phyloP scores from a whole-genome alignment of 2,329 filamentous ascomycete species.

The Colletotrichum echinochloae region DNA sequence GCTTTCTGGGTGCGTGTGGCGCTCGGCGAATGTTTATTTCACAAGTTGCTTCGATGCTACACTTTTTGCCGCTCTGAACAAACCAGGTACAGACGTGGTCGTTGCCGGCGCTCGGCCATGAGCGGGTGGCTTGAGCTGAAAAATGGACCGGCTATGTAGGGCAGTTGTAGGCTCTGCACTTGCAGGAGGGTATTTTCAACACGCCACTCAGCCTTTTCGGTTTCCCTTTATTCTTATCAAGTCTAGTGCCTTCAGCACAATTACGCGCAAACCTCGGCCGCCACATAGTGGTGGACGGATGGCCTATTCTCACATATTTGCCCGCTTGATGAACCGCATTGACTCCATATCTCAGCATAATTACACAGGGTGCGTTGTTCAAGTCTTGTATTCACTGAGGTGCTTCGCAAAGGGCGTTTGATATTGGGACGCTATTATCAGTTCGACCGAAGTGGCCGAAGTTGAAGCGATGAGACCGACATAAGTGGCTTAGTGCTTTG shows the following conservation, averaged over 20 bases:
- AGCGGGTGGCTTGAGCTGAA: conserved; percentile 7
- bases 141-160: background rate
- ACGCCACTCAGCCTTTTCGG: background rate
- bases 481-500: conserved; percentile 5
- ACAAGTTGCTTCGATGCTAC: background rate
- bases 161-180: background rate
- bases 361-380: background rate
- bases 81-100: background rate
- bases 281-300: background rate
- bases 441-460: conserved; percentile 38
- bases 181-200: background rate
- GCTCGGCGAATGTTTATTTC: background rate
- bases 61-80: background rate
- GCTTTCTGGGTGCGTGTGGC: background rate
- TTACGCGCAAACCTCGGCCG: background rate
- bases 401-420: background rate
- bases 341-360: background rate
- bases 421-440: conserved; percentile 1
- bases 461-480: conserved; percentile 31
- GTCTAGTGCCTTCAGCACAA: background rate
- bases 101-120: conserved; percentile 13
- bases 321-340: background rate
- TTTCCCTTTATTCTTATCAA: background rate
- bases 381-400: background rate
- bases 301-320: background rate